Base-by-base conservation (phyloP, 805 yeast genomes). In the Kockiozyma suomiensis region DNA sequence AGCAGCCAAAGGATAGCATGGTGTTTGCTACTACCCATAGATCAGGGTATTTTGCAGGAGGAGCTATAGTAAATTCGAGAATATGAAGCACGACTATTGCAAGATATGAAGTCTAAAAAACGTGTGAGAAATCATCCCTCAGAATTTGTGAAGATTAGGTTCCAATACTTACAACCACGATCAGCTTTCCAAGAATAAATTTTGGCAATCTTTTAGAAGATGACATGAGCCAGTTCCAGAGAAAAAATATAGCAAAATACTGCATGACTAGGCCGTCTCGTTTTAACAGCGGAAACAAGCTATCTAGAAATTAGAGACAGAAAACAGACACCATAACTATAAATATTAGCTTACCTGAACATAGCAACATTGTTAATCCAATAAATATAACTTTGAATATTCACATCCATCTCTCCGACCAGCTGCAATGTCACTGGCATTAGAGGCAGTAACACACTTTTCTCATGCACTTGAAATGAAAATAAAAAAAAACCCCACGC, bases 391-490 rank as follows among this genome's bases (percentile, higher is more conserved):
- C 63, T 47, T 37, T 61, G 65, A 2, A 41, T 30, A 37, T 58
- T 48, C 3, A 23, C 38, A n/a, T 42, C 49, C 30, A 50, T 40
- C 5, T 66, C 59, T 15, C 80, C 76, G 48, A 83, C 78, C 65
- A 82, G 76, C 6, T 92, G 74, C 56, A 94, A 75, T 0, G 94
- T 84, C 10, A 90, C 82, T 4, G 98, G 98, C 68, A 94, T 71
- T 65, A 94, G 78, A 0, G 99, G 98, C 1, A 94, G 81, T 59
- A 94, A 75, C 15, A 94, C 92, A 0, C 94, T 83, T 75, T 94
- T 94, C 74, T 94, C 98, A 72, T 94, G 99, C 3, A 94, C 98
- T 72, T 93, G 98, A 78, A 90, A 94, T 33, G 96, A 87, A 72
- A 94, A 94, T 54, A 94, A 77, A 72, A 80, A 94, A 70, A 94